A percentile compares a stretch with the other conserved stretches of the same genome.
These are phyloP conservation scores for Isatis tinctoria DNA, from an alignment of 345 rosid genomes.

Conservation along the genomic window DNA sequence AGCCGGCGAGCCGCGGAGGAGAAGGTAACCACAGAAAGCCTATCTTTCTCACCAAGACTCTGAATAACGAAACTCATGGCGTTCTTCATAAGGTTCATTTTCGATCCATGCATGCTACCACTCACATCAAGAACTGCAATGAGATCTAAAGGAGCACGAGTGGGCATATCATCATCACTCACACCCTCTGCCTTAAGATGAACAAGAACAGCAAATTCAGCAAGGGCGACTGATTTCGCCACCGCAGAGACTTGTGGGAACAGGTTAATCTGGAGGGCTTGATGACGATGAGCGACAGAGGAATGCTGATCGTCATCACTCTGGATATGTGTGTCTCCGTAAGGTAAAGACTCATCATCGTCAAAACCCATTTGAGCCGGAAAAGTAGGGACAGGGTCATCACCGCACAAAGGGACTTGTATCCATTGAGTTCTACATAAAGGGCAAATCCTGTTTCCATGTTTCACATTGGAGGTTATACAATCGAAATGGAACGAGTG, in stretches of 20 bases:
- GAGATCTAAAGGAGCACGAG: slow-evolving; percentile 84
- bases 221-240: slow-evolving; percentile 35
- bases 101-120: slow-evolving; percentile 91
- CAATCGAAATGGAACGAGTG: slow-evolving; percentile 95
- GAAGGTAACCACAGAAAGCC: slow-evolving; percentile 88
- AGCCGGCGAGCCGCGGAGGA: slow-evolving; percentile 74
- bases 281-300: slow-evolving; percentile 17
- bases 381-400: slow-evolving; percentile 37
- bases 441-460: slow-evolving; percentile 85
- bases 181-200: slow-evolving; percentile 73
- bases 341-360: slow-evolving; percentile 69
- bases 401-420: slow-evolving; percentile 35
- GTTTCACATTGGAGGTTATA: slow-evolving; percentile 75
- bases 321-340: background rate
- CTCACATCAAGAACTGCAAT: slow-evolving; percentile 93
- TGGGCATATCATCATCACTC: slow-evolving; percentile 8
- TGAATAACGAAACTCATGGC: slow-evolving; percentile 90
- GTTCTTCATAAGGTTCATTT: slow-evolving; percentile 70
- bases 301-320: slow-evolving; percentile 30
- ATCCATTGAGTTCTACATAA: slow-evolving; percentile 87
- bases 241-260: slow-evolving; percentile 43
- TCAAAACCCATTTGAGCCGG: slow-evolving; percentile 53
- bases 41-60: slow-evolving; percentile 75
- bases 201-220: slow-evolving; percentile 68
- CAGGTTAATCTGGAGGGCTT: slow-evolving; percentile 24